Percentiles rank a stretch among this genome's conserved stretches.
Evolutionary conservation across 306 rosid genomes (phyloP).

Genomic region (Fragaria vesca): DNA sequence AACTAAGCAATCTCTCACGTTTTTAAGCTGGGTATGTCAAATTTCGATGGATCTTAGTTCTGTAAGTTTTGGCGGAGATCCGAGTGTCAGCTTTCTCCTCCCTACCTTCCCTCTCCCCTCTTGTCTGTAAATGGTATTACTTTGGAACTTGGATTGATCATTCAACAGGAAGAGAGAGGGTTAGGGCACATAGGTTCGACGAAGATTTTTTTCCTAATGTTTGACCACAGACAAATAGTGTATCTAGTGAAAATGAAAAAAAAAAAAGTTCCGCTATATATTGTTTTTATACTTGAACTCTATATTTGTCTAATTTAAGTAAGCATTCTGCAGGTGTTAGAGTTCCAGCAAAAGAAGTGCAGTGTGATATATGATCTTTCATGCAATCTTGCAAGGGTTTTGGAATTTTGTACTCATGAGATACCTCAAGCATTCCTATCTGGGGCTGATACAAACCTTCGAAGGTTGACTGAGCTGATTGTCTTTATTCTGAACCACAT

Average conservation of each 20-base stretch:
- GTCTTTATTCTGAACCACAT: constrained; percentile 83
- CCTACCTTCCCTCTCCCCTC: background rate
- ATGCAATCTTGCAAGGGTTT: constrained; percentile 85
- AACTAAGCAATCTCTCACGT: background rate
- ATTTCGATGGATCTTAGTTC: background rate
- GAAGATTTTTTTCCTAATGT: background rate
- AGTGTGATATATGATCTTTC: constrained; percentile 91
- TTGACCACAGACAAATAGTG: background rate
- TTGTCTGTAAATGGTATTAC: background rate
- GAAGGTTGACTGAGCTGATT: constrained; percentile 88
- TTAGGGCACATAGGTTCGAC: background rate
- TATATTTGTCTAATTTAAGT: constrained; percentile 19
- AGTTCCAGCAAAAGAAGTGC: constrained; percentile 96
- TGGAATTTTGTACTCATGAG: constrained; percentile 82
- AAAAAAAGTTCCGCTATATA: background rate
- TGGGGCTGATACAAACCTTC: constrained; percentile 84
- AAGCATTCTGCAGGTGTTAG: constrained; percentile 68
- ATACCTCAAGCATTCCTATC: constrained; percentile 88
- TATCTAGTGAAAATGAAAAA: background rate
- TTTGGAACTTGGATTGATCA: background rate
- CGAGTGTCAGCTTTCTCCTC: background rate
- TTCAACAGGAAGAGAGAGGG: background rate
- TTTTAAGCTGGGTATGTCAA: background rate
- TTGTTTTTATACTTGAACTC: no score
- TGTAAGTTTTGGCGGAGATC: background rate